Evolutionary conservation across 805 yeast genomes (phyloP), one percentile per base, ranked within the genome.

Genomic region (Schwanniomyces yamadae): DNA sequence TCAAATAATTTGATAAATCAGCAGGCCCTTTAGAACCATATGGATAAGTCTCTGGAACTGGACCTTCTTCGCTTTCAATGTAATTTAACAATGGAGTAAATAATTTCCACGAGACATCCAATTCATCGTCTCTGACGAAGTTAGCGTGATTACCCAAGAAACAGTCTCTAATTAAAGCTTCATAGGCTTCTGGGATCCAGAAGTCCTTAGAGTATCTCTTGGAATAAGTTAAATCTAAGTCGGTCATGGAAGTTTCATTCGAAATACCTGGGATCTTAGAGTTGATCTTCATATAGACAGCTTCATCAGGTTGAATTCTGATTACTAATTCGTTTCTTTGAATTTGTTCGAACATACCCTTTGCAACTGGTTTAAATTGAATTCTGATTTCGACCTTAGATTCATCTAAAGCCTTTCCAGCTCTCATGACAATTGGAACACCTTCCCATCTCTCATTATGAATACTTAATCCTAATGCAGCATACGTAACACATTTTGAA

Each of bases 101-200:
- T 40, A 93, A 69, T 49, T 74, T 75, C 99, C 99, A 93, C 42
- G 95, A 83, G 40, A 83, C 80, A 38, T 90, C 97, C 57, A 93
- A 77, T 70, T 93, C 99, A 60, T 93, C 99, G 59, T 91, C 97
- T 69, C 99, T 83, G 22, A 93, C 98, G 59, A 93, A 93, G 70
- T 91, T 91, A 34, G 98, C 85, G 67, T 93, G 99, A 64, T 90
- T 95, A 39, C 95, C 98, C 49, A 78, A 75, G 57, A 84, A 65
- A 45, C 91, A 85, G 63, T 93, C 98, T 63, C 95, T 80, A 52
- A 93, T 87, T 51, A 93, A 78, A 1, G 96, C 84, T 71, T 93
- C 99, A 63, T 93, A 93, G 27, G 98, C 98, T 71, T 91, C 96
- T 29, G 99, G 98, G 54, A 93, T 90, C 82, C 93, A 84, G 67